A percentile compares a stretch with the other conserved stretches of the same genome.
These are phyloP conservation scores for Umbelopsis sp. DNA, from an alignment of 371 early-diverging fungal genomes.

Conservation along the genomic window DNA sequence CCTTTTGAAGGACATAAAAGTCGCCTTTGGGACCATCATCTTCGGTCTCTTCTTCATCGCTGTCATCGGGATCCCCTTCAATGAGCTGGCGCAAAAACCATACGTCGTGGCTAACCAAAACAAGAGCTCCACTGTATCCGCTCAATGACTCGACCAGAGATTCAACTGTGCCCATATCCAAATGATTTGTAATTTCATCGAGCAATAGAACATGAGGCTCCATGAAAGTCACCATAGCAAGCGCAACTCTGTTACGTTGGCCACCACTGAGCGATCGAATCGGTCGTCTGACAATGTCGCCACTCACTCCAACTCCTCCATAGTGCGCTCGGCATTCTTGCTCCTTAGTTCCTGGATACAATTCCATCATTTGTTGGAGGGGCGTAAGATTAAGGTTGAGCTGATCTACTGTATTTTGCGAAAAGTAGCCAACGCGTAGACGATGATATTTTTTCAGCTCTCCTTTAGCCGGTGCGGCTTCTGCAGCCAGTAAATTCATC, in stretches of 20 bases:
- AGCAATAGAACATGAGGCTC: constrained; percentile 78
- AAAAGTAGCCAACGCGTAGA: constrained; percentile 75
- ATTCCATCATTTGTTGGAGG: constrained; percentile 48
- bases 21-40: constrained; percentile 37
- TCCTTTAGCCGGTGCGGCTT: constrained; percentile 59
- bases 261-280: constrained; percentile 72
- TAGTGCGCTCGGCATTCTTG: constrained; percentile 67
- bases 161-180: constrained; percentile 78
- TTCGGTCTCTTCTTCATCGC: constrained; percentile 30
- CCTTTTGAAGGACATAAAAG: constrained; percentile 39
- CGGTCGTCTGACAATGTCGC: constrained; percentile 54
- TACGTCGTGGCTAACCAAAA: constrained; percentile 76
- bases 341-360: constrained; percentile 52
- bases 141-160: constrained; percentile 63
- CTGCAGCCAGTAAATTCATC: constrained; percentile 70
- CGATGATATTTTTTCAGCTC: constrained; percentile 60
- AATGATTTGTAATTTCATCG: constrained; percentile 87
- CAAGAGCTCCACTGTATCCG: constrained; percentile 63
- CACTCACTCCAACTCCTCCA: constrained; percentile 70
- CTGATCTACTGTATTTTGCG: constrained; percentile 79
- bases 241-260: constrained; percentile 73
- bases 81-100: constrained; percentile 71
- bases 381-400: constrained; percentile 56
- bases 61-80: constrained; percentile 40
- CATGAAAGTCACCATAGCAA: constrained; percentile 67